phyloP scores from a whole-genome alignment of 805 yeast species.

The Allodekkera sacchari region DNA sequence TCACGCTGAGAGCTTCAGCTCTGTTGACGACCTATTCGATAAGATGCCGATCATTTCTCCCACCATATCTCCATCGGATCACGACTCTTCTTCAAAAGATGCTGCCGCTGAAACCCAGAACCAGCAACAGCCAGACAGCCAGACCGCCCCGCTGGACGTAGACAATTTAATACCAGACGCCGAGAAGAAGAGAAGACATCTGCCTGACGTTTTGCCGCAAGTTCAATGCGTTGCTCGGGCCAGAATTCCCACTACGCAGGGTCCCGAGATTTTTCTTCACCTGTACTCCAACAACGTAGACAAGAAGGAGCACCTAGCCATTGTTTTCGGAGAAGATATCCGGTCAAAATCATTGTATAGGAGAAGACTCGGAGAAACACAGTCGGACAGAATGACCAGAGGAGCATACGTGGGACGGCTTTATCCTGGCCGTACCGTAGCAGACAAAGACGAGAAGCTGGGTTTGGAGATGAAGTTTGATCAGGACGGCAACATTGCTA shows the following conservation, averaged over 20 bases:
- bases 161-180: constrained; percentile 6
- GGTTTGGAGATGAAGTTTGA: constrained; percentile 35
- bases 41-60: constrained; percentile 35
- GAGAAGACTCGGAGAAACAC: constrained; percentile 62
- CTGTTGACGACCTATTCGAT: constrained; percentile 19
- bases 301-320: constrained; percentile 90
- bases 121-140: constrained; percentile 1
- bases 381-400: constrained; percentile 92
- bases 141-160: neutral
- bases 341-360: constrained; percentile 68
- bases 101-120: constrained; percentile 1
- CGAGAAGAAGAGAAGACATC: constrained; percentile 26
- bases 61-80: constrained; percentile 23
- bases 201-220: constrained; percentile 54
- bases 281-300: constrained; percentile 81
- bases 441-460: constrained; percentile 49
- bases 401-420: constrained; percentile 93
- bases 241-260: constrained; percentile 90
- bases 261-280: constrained; percentile 90
- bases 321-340: constrained; percentile 90
- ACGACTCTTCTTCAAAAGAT: neutral
- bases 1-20: neutral
- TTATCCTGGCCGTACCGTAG: constrained; percentile 73
- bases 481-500: constrained; percentile 28
- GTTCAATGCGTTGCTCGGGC: constrained; percentile 92